Evolutionary conservation across 2,329 filamentous ascomycete species (phyloP).

Genomic region (Colletotrichum incanum): DNA sequence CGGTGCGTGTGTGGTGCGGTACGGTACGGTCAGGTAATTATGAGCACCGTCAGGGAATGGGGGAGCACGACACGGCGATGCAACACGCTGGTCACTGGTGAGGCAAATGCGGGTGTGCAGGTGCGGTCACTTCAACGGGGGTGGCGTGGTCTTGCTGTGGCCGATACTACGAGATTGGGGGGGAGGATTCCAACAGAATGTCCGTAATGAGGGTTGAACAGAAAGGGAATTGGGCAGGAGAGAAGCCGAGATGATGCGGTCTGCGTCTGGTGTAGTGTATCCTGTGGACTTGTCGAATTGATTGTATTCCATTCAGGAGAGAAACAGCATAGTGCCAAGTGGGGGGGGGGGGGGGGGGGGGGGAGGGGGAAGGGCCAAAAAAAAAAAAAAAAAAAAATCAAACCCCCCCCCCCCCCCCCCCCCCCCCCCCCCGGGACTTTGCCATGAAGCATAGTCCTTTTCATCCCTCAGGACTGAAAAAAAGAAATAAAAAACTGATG

Average conservation of each 20-base stretch:
- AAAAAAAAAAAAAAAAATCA: no score
- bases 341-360: no score
- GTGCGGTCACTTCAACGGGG: not conserved
- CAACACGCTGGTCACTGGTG: not conserved
- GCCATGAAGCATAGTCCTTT: not conserved
- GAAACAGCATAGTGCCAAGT: not conserved
- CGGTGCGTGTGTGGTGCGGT: not conserved
- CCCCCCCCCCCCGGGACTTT: conserved; percentile 15
- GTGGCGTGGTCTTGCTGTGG: conserved; percentile 2
- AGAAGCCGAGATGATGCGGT: not conserved
- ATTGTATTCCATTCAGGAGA: not conserved
- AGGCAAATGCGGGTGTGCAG: not conserved
- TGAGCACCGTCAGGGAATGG: not conserved
- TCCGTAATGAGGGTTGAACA: not conserved
- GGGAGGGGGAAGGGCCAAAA: no score
- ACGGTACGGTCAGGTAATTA: not conserved
- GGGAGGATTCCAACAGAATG: not conserved
- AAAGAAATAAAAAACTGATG: not conserved
- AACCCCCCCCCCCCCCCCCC: no score
- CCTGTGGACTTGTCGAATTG: not conserved
- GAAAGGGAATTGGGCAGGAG: not conserved
- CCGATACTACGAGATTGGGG: not conserved
- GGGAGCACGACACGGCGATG: not conserved
- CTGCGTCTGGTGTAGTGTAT: not conserved
- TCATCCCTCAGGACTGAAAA: not conserved